Percentiles rank a stretch among this genome's conserved stretches.
These are phyloP conservation scores for Mallotus japonicus DNA, from an alignment of 441 rosid genomes.

Conservation along the genomic window DNA sequence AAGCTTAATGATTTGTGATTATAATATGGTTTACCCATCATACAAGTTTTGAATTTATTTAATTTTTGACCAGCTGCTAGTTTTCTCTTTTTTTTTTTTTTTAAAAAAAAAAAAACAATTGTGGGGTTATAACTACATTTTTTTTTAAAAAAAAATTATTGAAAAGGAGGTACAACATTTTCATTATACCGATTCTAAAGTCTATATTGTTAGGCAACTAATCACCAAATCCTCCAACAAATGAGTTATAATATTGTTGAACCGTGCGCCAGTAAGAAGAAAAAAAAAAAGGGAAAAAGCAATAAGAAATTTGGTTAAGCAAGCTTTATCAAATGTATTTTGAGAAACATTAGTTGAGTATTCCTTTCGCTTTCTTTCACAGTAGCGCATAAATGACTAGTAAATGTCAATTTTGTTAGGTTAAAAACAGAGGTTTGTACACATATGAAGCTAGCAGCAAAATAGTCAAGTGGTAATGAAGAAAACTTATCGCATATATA, in stretches of 20 bases:
- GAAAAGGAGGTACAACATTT: not conserved
- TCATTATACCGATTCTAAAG: constrained; percentile 10
- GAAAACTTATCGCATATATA: too few species aligned
- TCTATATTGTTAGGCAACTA: constrained; percentile 29
- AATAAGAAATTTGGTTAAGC: not conserved
- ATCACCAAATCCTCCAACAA: constrained; percentile 16
- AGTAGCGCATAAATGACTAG: too few species aligned
- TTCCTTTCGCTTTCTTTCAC: too few species aligned
- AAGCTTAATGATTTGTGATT: not conserved
- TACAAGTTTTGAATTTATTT: constrained; percentile 1
- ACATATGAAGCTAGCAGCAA: too few species aligned
- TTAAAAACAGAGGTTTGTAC: too few species aligned
- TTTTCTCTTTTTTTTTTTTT: not conserved
- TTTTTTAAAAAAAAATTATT: too few species aligned
- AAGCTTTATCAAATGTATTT: constrained; percentile 10
- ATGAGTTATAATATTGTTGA: constrained; percentile 27
- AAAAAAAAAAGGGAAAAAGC: not conserved
- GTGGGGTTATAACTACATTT: too few species aligned
- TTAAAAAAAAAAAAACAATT: too few species aligned
- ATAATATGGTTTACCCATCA: constrained; percentile 1
- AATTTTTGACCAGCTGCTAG: not conserved
- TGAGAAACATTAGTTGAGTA: constrained; percentile 17
- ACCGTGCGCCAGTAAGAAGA: constrained; percentile 11
- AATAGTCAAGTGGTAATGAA: too few species aligned
- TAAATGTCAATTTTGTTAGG: too few species aligned